phyloP scores from a whole-genome alignment of 371 early-diverging fungal species.

The Amoeboaphelidium occidentale region DNA sequence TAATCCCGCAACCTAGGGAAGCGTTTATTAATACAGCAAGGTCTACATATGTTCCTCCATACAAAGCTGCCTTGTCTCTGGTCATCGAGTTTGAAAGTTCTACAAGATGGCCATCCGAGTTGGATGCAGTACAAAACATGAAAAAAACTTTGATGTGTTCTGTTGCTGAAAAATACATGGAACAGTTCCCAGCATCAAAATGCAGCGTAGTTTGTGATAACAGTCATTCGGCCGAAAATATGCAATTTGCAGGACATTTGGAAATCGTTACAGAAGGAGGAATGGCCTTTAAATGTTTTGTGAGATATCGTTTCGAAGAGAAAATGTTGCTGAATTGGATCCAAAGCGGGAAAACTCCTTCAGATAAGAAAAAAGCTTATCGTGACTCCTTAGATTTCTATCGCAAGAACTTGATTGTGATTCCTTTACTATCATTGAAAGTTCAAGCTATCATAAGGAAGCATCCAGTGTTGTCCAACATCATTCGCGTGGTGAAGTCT shows the following conservation, averaged over 20 bases:
- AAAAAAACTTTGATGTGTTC: constrained; percentile 47
- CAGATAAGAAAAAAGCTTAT: constrained; percentile 14
- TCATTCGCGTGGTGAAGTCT: constrained; percentile 54
- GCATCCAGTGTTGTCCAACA: constrained; percentile 33
- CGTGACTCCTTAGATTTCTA: constrained; percentile 20
- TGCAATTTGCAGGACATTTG: background rate
- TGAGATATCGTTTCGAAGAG: constrained; percentile 12
- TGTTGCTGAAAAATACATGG: constrained; percentile 4
- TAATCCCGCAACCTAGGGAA: constrained; percentile 43
- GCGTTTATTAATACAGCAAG: background rate
- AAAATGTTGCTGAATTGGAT: constrained; percentile 16
- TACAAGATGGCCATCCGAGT: constrained; percentile 66
- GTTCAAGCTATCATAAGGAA: constrained; percentile 39
- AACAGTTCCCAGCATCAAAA: constrained; percentile 5
- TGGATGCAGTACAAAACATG: constrained; percentile 59
- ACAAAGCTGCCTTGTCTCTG: constrained; percentile 43
- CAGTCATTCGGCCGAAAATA: constrained; percentile 8
- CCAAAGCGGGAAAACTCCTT: constrained; percentile 9
- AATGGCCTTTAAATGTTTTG: constrained; percentile 9
- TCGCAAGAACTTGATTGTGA: constrained; percentile 24
- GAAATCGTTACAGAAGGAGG: background rate
- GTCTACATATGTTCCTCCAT: constrained; percentile 15
- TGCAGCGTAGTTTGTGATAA: constrained; percentile 6
- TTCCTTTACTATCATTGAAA: constrained; percentile 31
- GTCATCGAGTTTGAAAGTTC: constrained; percentile 59